Conservation (phyloP, 441 rosid genomes). For the Brassica hybrid region DNA sequence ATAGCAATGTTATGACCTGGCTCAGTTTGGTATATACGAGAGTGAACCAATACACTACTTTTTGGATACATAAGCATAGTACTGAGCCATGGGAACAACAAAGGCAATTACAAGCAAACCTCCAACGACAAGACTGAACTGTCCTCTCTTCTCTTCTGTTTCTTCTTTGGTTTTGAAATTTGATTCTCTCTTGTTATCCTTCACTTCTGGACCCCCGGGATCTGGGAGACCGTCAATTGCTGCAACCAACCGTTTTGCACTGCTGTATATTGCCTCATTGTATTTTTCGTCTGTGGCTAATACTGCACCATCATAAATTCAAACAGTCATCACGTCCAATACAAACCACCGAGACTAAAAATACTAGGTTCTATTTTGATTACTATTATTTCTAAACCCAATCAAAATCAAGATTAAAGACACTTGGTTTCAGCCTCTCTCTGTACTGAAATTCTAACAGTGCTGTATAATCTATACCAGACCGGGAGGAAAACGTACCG, state of each 20-base stretch:
- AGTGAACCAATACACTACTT: conserved; percentile 50
- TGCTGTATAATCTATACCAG: background rate
- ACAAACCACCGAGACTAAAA: background rate
- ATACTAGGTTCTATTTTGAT: background rate
- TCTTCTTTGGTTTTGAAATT: conserved; percentile 88
- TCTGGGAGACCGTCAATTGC: conserved; percentile 96
- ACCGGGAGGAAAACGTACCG: conserved; percentile 50
- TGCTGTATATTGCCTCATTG: conserved; percentile 84
- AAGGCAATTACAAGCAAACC: conserved; percentile 92
- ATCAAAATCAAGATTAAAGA: background rate
- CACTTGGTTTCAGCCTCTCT: background rate
- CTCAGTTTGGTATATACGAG: conserved; percentile 20
- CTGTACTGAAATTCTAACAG: background rate
- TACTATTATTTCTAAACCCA: background rate
- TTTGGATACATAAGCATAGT: conserved; percentile 89
- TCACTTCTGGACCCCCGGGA: conserved; percentile 75
- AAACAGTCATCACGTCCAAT: background rate
- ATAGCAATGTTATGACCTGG: conserved; percentile 21
- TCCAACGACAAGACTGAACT: conserved; percentile 92
- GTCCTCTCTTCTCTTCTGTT: conserved; percentile 96
- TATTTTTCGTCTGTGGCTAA: conserved; percentile 96
- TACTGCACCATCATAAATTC: conserved; percentile 53
- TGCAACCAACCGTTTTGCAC: conserved; percentile 84
- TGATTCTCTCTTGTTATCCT: conserved; percentile 85
- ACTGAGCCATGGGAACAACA: conserved; percentile 97